Conservation (phyloP, 2,329 filamentous ascomycete genomes). For the Rugonectria rugulosa region DNA sequence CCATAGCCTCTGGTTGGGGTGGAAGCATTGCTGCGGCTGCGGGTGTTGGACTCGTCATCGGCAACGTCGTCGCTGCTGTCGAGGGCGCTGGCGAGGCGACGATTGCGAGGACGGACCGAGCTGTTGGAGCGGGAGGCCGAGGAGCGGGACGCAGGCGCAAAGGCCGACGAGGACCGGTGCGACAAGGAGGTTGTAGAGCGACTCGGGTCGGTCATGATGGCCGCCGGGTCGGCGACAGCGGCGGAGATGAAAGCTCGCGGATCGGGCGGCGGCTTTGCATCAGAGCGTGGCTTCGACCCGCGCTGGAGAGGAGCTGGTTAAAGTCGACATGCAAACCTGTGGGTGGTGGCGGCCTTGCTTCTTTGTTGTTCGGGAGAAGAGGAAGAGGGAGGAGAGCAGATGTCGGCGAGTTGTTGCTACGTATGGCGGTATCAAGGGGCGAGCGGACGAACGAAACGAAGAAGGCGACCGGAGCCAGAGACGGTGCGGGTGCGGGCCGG, state of each 20-base stretch:
- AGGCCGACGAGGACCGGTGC: slow-evolving; percentile 55
- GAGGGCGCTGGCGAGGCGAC: slow-evolving; percentile 50
- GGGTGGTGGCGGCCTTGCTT: too few relatives aligned
- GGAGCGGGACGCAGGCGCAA: slow-evolving; percentile 52
- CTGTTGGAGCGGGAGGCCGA: slow-evolving; percentile 42
- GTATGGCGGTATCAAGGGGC: slow-evolving; percentile 22
- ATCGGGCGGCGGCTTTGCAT: slow-evolving; percentile 42
- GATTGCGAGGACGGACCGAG: slow-evolving; percentile 59
- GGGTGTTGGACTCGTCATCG: slow-evolving; percentile 30
- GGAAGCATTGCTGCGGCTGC: slow-evolving; percentile 33
- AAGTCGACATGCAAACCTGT: slow-evolving; percentile 36
- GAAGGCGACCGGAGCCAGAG: slow-evolving; percentile 10
- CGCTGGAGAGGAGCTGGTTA: slow-evolving; percentile 13
- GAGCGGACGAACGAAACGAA: slow-evolving; percentile 28
- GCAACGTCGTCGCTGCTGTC: slow-evolving; percentile 38
- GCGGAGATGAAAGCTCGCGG: slow-evolving; percentile 41
- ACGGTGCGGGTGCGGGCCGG: slow-evolving; percentile 20
- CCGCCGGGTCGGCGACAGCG: slow-evolving; percentile 44
- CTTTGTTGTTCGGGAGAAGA: too few relatives aligned
- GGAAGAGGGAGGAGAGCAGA: too few relatives aligned
- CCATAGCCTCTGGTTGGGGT: slow-evolving; percentile 46
- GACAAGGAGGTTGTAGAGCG: slow-evolving; percentile 42
- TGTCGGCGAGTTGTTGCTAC: slow-evolving; percentile 1
- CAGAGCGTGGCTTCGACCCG: slow-evolving; percentile 38
- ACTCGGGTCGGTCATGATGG: slow-evolving; percentile 47